These are phyloP conservation scores for Debaryomyces maramus DNA, from an alignment of 805 yeast species.

Conservation along the genomic window DNA sequence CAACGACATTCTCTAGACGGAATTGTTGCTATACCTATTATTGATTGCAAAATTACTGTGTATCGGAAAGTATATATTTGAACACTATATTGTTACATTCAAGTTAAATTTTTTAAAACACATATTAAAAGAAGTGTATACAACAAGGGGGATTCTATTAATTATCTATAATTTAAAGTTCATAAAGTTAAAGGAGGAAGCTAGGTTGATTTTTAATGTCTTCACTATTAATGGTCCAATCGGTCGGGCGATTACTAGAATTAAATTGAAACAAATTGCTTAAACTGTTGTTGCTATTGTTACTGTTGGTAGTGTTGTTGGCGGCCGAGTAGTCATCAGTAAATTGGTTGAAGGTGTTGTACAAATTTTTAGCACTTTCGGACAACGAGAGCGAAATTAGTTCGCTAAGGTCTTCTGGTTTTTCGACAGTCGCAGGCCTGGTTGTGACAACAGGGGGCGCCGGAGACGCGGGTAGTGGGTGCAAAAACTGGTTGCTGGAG, in stretches of 20 bases:
- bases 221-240: slow-evolving; percentile 2
- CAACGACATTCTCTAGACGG: no score
- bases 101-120: no score
- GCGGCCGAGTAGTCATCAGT: slow-evolving; percentile 22
- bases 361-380: slow-evolving; percentile 31
- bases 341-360: slow-evolving; percentile 29
- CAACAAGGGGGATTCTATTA: neutral
- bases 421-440: neutral
- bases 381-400: slow-evolving; percentile 17
- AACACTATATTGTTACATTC: no score
- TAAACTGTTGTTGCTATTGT: slow-evolving; percentile 8
- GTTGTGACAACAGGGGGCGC: slow-evolving; percentile 9
- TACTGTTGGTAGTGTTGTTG: slow-evolving; percentile 5
- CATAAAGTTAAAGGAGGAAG: slow-evolving; percentile 1
- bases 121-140: no score
- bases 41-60: no score
- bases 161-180: neutral
- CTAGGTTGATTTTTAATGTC: slow-evolving; percentile 1
- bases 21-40: no score
- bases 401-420: slow-evolving; percentile 11
- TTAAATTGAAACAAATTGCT: slow-evolving; percentile 21
- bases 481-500: neutral
- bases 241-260: neutral
- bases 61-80: no score
- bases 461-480: neutral